phyloP scores from a whole-genome alignment of 129 eudicot genomes.

The Gnaphalium uliginosum region DNA sequence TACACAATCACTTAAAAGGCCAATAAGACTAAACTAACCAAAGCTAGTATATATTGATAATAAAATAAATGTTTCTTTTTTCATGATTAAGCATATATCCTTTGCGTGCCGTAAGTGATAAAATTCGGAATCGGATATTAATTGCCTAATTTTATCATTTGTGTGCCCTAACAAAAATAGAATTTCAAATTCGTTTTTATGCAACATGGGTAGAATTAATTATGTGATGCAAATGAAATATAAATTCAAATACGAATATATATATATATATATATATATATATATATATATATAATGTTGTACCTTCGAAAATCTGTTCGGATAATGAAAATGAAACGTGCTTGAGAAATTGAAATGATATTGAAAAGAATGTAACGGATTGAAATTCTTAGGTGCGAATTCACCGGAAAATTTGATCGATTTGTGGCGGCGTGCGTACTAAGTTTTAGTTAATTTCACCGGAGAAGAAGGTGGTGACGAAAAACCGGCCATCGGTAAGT shows the following conservation, averaged over 20 bases:
- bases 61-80: neutral
- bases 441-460: conserved; percentile 6
- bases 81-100: neutral
- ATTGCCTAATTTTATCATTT: neutral
- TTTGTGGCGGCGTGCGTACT: neutral
- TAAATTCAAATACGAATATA: neutral
- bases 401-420: conserved; percentile 6
- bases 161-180: conserved; percentile 29
- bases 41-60: neutral
- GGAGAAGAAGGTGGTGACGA: conserved; percentile 33
- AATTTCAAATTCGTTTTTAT: conserved; percentile 7
- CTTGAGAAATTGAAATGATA: conserved; percentile 23
- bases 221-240: neutral
- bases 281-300: neutral
- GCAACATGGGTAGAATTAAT: neutral
- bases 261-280: neutral
- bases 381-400: neutral
- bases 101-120: neutral
- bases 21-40: neutral
- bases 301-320: conserved; percentile 15
- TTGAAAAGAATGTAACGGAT: neutral
- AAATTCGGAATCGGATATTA: neutral
- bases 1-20: neutral
- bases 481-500: conserved; percentile 7
- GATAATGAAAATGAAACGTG: conserved; percentile 10